Evolutionary conservation across 1,139 yeast species (phyloP).

Genomic region (Pichia kudriavzevii): DNA sequence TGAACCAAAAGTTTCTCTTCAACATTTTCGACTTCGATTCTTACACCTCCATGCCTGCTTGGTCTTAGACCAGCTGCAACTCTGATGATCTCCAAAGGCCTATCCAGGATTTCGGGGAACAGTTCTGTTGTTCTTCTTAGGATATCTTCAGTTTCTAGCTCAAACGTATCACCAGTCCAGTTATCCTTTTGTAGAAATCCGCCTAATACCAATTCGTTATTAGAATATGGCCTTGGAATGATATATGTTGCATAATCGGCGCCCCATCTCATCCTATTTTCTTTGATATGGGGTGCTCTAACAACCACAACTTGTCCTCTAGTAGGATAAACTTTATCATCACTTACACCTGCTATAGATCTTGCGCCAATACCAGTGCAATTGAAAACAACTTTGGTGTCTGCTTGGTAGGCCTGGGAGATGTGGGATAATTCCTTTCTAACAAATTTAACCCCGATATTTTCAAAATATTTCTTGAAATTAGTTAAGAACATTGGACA

Average conservation of each 20-base stretch:
- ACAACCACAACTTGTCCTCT: conserved; percentile 66
- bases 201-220: conserved; percentile 57
- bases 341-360: conserved; percentile 49
- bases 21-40: conserved; percentile 46
- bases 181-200: conserved; percentile 56
- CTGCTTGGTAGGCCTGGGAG: conserved; percentile 40
- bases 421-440: conserved; percentile 43
- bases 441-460: conserved; percentile 42
- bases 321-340: conserved; percentile 48
- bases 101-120: conserved; percentile 43
- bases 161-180: conserved; percentile 50
- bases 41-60: conserved; percentile 57
- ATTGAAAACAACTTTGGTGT: conserved; percentile 48
- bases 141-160: conserved; percentile 49
- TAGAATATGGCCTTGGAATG: conserved; percentile 60
- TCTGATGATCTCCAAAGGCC: conserved; percentile 43
- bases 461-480: conserved; percentile 35
- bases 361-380: conserved; percentile 65
- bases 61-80: conserved; percentile 68
- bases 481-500: conserved; percentile 51
- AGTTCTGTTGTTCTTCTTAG: conserved; percentile 46
- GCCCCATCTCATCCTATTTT: conserved; percentile 46
- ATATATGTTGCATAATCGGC: conserved; percentile 50
- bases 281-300: conserved; percentile 47
- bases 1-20: conserved; percentile 42